Base-by-base conservation (phyloP, 805 yeast genomes). In the Candida berthetii region DNA sequence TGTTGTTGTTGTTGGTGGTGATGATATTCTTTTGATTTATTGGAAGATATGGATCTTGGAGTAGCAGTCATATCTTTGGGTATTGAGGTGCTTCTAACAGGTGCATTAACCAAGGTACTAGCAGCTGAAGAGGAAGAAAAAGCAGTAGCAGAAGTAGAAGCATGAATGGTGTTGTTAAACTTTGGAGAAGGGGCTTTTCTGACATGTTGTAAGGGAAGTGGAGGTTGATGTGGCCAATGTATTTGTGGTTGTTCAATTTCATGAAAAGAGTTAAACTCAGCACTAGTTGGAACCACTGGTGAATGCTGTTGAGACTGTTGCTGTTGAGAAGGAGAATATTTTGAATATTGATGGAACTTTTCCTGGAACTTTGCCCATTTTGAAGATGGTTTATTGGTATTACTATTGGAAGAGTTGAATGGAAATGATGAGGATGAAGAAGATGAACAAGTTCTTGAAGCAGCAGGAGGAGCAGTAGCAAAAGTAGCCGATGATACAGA, bases 281-380 rank as follows among this genome's bases (percentile, higher is more conserved):
- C 15, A 14, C 7, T 31, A n/a, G 3, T 31, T 7, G 18, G 31
- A 4, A n/a, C 6, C 13, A n/a, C 4, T 28, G 31, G 15, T 18
- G 35, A 32, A 13, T 27, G 29, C 29, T 13, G 29, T 29, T 29
- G 25, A 29, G 7, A 7, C 11, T 15, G 32, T 14, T 14, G 32
- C 11, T 29, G 32, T 29, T 29, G 32, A 15, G 16, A 15, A 7
- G 32, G 32, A 7, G 32, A 29, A 29, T 14, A 32, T 4, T 36
- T 34, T 10, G 43, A 36, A 32, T 46, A 31, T 25, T 43, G 17
- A 36, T 45, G 46, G 7, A 54, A 28, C 37, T 44, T 51, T 22
- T 45, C 54, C 28, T 54, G 59, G 27, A 53, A 37, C 19, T 48
- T 50, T 11, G 51, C 36, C 59, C 60, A 53, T 20, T 47, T 52